These are phyloP conservation scores for Aegilops tauschii DNA, from an alignment of 176 grass and related monocot species.

Conservation along the genomic window DNA sequence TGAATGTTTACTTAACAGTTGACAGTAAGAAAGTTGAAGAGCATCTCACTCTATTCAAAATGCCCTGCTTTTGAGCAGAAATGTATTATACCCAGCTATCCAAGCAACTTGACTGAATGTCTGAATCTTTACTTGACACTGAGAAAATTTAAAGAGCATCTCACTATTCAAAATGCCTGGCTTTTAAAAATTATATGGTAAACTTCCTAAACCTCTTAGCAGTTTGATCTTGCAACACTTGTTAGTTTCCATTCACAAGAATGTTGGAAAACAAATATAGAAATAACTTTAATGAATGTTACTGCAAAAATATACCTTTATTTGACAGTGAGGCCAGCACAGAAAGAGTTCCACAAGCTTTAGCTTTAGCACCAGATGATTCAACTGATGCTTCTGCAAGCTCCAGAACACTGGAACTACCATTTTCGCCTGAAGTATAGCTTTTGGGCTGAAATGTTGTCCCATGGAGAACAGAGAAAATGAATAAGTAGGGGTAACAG, in stretches of 20 bases:
- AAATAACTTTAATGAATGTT: neutral
- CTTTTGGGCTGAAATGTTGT: slow-evolving; percentile 39
- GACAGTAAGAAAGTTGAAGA: neutral
- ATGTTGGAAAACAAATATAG: neutral
- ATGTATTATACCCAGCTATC: neutral
- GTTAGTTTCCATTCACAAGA: neutral
- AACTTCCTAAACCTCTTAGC: neutral
- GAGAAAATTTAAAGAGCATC: neutral
- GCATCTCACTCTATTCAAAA: slow-evolving; percentile 1
- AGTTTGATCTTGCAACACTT: neutral
- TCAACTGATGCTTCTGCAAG: slow-evolving; percentile 76
- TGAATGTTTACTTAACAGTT: slow-evolving; percentile 8
- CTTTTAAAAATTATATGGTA: neutral
- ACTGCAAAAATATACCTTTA: slow-evolving; percentile 54
- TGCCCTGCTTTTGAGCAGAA: neutral
- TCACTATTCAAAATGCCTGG: neutral
- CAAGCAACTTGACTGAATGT: neutral
- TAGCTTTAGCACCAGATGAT: slow-evolving; percentile 96
- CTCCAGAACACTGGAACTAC: slow-evolving; percentile 42
- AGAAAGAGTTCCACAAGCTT: slow-evolving; percentile 75
- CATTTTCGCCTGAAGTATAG: slow-evolving; percentile 24
- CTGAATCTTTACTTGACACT: neutral
- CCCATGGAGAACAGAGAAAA: slow-evolving; percentile 9
- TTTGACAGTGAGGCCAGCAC: slow-evolving; percentile 56
- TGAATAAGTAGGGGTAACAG: slow-evolving; percentile 18